Base-by-base conservation (phyloP, 2,329 filamentous ascomycete species). In the Aureobasidium sp. region DNA sequence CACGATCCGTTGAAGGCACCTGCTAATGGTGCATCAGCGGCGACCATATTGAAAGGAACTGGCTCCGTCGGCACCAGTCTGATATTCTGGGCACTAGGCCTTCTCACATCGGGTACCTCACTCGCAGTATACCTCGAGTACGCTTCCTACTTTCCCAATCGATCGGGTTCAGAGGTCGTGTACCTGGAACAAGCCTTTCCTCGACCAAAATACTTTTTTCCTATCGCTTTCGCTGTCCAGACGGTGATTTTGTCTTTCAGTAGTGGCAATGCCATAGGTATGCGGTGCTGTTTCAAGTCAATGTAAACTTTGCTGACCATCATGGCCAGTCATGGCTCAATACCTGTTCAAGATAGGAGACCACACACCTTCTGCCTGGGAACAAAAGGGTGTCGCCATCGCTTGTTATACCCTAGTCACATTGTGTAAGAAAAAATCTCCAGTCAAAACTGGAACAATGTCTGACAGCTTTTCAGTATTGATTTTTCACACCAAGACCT, bases 161-260 rank as follows among this genome's bases (percentile, higher is more conserved):
- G 86, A 8, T 86, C 82, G 1, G 86, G 85, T 0, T 80, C 81
- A 0, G 84, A 89, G 67, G 85, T 86, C 0, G 85, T 86, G 0
- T 89, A 87, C 66, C 77, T 89, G 0, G 86, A 89, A 66, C 86
- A 89, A 67, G 82, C 84, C 0, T 89, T 81, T 64, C 85, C 85
- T 0, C 78, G 83, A 1, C 86, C 86, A 0, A 81, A 78, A 60
- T 86, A 84, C 68, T 79, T 89, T 63, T 83, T 89, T 53, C 84
- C 85, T 0, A 82, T 83, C 0, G 77, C 83, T 0, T 89, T 86
- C 68, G 86, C 86, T 0, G 80, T 87, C 2, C 83, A 86, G 68
- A 79, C 81, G 0, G 83, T 88, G 1, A 70, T 86, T 1, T 73
- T 89, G 3, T 87, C 85, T 0, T 89, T 88, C 65, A 83, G 82